Conservation (phyloP, 345 rosid species). For the Turritis glabra region DNA sequence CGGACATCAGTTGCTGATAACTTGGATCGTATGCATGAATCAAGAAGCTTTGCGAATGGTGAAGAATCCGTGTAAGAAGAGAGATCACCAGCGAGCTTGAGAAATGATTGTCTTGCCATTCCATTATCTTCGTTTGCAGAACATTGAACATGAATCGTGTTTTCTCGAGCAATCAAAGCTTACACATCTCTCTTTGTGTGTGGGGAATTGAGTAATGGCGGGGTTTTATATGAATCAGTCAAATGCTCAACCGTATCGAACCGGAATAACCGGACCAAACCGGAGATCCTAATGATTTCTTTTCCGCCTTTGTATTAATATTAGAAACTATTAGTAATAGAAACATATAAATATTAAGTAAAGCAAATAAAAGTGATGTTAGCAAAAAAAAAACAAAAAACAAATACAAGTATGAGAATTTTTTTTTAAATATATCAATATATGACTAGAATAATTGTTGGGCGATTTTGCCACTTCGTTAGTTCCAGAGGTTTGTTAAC, state of each 20-base stretch:
- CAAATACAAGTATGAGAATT: no score
- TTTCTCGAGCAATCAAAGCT: neutral
- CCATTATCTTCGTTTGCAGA: constrained; percentile 41
- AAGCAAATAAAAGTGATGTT: no score
- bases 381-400: no score
- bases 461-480: no score
- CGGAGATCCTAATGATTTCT: no score
- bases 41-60: constrained; percentile 67
- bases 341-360: no score
- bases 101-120: constrained; percentile 59
- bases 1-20: constrained; percentile 39
- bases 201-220: neutral
- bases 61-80: constrained; percentile 50
- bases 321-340: no score
- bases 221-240: no score
- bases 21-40: constrained; percentile 53
- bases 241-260: neutral
- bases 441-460: no score
- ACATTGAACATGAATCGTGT: neutral
- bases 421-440: no score
- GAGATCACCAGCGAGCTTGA: constrained; percentile 43
- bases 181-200: neutral
- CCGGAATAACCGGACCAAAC: neutral
- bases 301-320: no score
- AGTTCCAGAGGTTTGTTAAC: no score